These are phyloP conservation scores for Alternaria sp. DNA, from an alignment of 2,329 filamentous ascomycete species.

Conservation along the genomic window DNA sequence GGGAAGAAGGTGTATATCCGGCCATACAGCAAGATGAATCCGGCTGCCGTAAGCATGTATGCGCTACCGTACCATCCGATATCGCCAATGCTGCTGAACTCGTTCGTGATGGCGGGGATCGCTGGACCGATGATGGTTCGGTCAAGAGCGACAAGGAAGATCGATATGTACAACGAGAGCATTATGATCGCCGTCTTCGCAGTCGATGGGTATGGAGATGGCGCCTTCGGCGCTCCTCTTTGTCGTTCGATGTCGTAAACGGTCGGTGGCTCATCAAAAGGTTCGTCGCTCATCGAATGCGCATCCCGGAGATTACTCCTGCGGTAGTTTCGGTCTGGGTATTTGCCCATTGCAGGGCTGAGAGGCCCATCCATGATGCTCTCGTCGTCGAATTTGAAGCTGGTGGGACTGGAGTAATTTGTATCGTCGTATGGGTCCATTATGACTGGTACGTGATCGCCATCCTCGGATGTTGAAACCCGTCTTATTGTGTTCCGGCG, in stretches of 20 bases:
- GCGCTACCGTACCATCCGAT: conserved; percentile 54
- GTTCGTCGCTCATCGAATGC: conserved; percentile 9
- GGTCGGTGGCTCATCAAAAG: background rate
- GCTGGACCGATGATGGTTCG: conserved; percentile 56
- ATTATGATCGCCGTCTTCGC: conserved; percentile 39
- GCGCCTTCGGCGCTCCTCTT: background rate
- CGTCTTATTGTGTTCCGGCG: background rate
- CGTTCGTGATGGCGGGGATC: conserved; percentile 55
- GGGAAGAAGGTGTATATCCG: conserved; percentile 56
- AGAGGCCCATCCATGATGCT: conserved; percentile 17
- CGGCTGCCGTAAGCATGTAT: conserved; percentile 49
- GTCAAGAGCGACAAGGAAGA: conserved; percentile 47
- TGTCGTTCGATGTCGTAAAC: background rate
- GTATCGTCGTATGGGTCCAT: conserved; percentile 16
- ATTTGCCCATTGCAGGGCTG: conserved; percentile 12
- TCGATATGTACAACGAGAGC: conserved; percentile 40
- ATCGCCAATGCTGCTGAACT: conserved; percentile 51
- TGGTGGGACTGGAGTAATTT: conserved; percentile 14
- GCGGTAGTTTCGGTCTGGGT: conserved; percentile 8
- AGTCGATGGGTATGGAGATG: conserved; percentile 26
- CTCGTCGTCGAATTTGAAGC: conserved; percentile 3
- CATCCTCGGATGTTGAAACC: conserved; percentile 1
- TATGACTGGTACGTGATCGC: conserved; percentile 14
- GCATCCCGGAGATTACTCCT: conserved; percentile 19
- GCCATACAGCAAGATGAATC: conserved; percentile 54